Evolutionary conservation across 2,329 filamentous ascomycete species (phyloP).

Genomic region (Penicillium sp.): DNA sequence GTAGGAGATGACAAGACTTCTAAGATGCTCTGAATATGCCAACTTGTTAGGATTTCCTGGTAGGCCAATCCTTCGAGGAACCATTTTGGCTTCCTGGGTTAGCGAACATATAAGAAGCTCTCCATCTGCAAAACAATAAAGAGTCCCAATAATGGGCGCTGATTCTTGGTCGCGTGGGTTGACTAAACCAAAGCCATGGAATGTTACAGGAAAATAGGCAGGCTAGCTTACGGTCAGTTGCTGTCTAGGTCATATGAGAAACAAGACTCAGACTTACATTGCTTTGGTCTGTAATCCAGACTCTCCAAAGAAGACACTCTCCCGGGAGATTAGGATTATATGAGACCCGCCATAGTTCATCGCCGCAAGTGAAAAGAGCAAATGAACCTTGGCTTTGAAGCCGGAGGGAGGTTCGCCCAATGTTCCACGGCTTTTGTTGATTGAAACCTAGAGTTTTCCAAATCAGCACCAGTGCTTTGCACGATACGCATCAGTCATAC

Average conservation of each 20-base stretch:
- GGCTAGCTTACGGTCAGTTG: slow-evolving; percentile 30
- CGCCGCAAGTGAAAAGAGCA: slow-evolving; percentile 41
- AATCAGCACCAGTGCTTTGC: background rate
- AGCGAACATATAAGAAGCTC: slow-evolving; percentile 55
- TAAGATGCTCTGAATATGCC: slow-evolving; percentile 50
- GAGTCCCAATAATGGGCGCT: slow-evolving; percentile 43
- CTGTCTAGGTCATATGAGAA: background rate
- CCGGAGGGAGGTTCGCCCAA: slow-evolving; percentile 44
- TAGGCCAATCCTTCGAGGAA: slow-evolving; percentile 46
- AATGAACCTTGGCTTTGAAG: slow-evolving; percentile 36
- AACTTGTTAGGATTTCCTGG: slow-evolving; percentile 49
- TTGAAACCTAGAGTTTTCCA: slow-evolving; percentile 32
- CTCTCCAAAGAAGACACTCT: slow-evolving; percentile 36
- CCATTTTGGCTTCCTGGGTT: slow-evolving; percentile 44
- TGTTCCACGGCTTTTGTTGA: slow-evolving; percentile 32
- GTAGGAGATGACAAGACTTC: slow-evolving; percentile 56
- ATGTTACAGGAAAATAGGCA: slow-evolving; percentile 40
- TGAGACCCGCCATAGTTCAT: slow-evolving; percentile 44
- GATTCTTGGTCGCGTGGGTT: slow-evolving; percentile 27
- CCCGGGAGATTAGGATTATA: slow-evolving; percentile 27
- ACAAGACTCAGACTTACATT: slow-evolving; percentile 35
- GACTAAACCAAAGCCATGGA: slow-evolving; percentile 43
- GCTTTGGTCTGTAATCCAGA: slow-evolving; percentile 49
- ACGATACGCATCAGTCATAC: slow-evolving; percentile 23
- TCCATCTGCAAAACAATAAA: slow-evolving; percentile 54